phyloP scores from a whole-genome alignment of 176 grass and related monocot genomes.

The Aegilops longissima region DNA sequence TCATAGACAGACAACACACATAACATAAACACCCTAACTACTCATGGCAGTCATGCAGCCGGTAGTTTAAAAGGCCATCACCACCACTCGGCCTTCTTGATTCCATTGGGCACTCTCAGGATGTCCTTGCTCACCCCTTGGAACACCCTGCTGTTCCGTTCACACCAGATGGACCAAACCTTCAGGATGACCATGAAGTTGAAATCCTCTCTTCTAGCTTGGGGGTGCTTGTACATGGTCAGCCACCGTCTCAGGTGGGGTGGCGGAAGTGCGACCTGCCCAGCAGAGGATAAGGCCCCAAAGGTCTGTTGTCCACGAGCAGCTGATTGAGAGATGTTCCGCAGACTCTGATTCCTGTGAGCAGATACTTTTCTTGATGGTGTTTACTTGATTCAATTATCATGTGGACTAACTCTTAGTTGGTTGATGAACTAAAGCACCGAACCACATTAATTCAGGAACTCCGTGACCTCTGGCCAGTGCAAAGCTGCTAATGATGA shows the following conservation, averaged over 20 bases:
- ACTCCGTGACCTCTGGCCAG: neutral
- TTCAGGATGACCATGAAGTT: neutral
- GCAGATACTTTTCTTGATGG: neutral
- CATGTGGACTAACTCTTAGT: neutral
- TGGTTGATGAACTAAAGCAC: neutral
- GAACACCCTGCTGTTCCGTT: neutral
- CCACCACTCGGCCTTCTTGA: neutral
- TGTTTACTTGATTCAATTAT: conserved; percentile 2
- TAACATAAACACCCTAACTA: neutral
- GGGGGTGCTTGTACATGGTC: neutral
- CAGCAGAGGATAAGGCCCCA: neutral
- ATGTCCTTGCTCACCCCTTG: no score
- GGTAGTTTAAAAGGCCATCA: neutral
- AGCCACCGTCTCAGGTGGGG: neutral
- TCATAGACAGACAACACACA: neutral
- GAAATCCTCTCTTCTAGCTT: neutral
- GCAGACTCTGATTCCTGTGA: neutral
- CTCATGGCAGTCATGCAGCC: neutral
- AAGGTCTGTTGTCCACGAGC: neutral
- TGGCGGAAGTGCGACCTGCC: neutral
- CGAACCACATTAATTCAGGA: neutral
- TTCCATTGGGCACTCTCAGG: neutral
- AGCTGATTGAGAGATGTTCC: neutral
- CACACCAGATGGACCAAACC: neutral
- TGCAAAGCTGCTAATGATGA: neutral